phyloP scores from a whole-genome alignment of 495 filamentous ascomycete species.

The Aspergillus ellipticus region DNA sequence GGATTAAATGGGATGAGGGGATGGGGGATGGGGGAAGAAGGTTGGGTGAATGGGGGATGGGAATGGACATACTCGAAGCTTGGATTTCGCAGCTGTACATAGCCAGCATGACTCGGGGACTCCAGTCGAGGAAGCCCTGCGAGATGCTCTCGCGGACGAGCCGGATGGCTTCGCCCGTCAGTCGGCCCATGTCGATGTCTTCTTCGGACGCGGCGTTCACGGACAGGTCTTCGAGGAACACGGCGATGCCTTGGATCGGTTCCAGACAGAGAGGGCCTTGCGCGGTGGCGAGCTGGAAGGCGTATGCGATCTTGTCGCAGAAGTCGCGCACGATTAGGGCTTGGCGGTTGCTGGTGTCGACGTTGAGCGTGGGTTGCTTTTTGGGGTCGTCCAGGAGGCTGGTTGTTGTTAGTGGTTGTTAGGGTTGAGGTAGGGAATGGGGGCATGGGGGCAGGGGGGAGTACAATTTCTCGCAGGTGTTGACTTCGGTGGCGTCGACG shows the following conservation, averaged over 20 bases:
- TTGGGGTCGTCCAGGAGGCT: conserved; percentile 41
- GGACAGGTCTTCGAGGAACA: conserved; percentile 80
- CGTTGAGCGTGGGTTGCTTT: conserved; percentile 22
- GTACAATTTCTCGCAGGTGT: conserved; percentile 73
- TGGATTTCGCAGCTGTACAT: conserved; percentile 99
- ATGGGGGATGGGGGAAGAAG: too few relatives aligned
- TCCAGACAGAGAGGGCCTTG: conserved; percentile 92
- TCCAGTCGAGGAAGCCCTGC: conserved; percentile 92
- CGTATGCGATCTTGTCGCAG: conserved; percentile 84
- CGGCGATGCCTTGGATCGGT: conserved; percentile 87
- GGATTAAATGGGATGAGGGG: background rate
- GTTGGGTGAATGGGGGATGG: background rate
- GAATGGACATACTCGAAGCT: conserved; percentile 67
- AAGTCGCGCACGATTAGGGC: conserved; percentile 68
- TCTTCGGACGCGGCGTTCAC: conserved; percentile 54
- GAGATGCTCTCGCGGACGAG: conserved; percentile 80
- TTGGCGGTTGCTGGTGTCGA: conserved; percentile 36
- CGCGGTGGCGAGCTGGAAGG: conserved; percentile 87
- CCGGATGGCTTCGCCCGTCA: conserved; percentile 89
- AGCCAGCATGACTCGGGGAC: conserved; percentile 85
- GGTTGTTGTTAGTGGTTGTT: conserved; percentile 13
- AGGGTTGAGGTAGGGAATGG: background rate
- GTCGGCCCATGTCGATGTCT: conserved; percentile 70
- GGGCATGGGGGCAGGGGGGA: background rate
- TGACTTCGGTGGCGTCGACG: conserved; percentile 73